Conservation (phyloP, 176 grass and related monocot genomes). For the Oryza officinalis region DNA sequence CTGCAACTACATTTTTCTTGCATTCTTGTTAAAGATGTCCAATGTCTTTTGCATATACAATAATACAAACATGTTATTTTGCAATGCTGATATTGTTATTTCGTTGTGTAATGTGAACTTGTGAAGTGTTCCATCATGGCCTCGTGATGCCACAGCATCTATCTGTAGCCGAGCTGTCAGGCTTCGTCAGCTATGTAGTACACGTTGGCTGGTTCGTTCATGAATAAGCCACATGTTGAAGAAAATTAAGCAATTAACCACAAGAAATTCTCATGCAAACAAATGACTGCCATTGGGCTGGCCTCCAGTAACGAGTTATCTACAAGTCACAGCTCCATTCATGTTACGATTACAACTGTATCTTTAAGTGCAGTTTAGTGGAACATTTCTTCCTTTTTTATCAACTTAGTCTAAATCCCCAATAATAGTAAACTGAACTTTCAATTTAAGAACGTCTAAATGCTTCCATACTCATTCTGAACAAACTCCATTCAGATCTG, state of each 20-base stretch:
- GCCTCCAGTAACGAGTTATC: not conserved
- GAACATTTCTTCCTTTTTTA: too few relatives aligned
- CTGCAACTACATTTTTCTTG: not conserved
- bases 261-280: not conserved
- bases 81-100: not conserved
- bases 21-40: slow-evolving; percentile 23
- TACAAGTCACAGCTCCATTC: not conserved
- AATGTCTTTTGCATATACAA: too few relatives aligned
- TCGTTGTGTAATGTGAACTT: not conserved
- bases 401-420: not conserved
- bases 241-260: not conserved
- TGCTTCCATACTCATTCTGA: not conserved
- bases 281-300: not conserved
- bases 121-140: not conserved
- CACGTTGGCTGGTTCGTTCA: not conserved
- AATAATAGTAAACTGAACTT: not conserved
- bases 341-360: not conserved
- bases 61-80: too few relatives aligned
- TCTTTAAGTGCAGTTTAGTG: not conserved
- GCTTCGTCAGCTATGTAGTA: not conserved
- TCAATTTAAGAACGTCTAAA: not conserved
- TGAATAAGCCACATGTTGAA: not conserved
- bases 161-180: not conserved
- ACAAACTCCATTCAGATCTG: not conserved
- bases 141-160: not conserved